phyloP scores from a whole-genome alignment of 352 stramenopile genomes.

The Pythium plurisporium region DNA sequence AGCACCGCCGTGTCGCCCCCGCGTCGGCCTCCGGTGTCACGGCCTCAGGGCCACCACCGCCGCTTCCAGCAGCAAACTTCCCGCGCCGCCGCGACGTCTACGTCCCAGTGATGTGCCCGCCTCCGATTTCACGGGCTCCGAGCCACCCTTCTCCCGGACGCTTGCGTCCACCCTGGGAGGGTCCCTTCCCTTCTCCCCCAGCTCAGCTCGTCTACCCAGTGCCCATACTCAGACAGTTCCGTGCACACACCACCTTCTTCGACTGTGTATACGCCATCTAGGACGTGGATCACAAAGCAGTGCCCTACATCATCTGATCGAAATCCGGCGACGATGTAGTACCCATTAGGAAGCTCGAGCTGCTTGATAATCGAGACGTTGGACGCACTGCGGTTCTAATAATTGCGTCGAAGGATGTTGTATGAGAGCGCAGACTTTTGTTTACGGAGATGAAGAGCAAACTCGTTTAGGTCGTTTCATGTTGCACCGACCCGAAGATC shows the following conservation, averaged over 20 bases:
- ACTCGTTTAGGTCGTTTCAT: background rate
- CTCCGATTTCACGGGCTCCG: too few species aligned
- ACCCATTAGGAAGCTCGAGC: background rate
- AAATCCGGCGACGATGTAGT: background rate
- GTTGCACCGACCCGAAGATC: background rate
- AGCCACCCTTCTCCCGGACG: too few species aligned
- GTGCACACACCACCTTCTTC: background rate
- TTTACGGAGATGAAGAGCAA: background rate
- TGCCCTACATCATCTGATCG: background rate
- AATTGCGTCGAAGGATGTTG: background rate
- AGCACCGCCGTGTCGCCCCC: too few species aligned
- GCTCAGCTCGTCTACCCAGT: background rate
- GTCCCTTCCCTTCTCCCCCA: too few species aligned
- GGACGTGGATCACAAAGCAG: background rate
- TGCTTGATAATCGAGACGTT: background rate
- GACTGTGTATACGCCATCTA: background rate
- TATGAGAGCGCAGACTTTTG: background rate
- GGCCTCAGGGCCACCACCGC: too few species aligned
- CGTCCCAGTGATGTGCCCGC: too few species aligned
- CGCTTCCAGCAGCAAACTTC: too few species aligned
- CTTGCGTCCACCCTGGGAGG: too few species aligned
- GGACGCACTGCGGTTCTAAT: background rate
- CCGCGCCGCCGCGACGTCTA: too few species aligned
- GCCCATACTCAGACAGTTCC: background rate
- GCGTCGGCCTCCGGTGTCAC: too few species aligned